A percentile compares a stretch with the other conserved stretches of the same genome.
phyloP scores from a whole-genome alignment of 768 basidiomycete genomes.

The Daedaleopsis nitida region DNA sequence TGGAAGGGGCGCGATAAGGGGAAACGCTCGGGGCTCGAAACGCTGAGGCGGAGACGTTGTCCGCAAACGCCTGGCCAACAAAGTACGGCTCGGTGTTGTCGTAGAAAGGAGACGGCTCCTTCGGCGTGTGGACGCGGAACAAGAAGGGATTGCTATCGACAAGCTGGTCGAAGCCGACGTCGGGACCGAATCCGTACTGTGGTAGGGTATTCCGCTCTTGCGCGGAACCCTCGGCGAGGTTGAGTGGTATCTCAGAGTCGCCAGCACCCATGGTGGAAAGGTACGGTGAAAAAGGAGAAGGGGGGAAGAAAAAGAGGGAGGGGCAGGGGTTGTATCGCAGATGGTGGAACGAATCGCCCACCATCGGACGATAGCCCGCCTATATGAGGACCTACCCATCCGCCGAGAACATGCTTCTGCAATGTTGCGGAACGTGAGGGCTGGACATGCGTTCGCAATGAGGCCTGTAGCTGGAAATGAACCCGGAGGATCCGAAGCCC shows the following conservation, averaged over 20 bases:
- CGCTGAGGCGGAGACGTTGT: constrained; percentile 27
- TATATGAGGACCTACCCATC: constrained; percentile 7
- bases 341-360: constrained; percentile 18
- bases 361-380: constrained; percentile 13
- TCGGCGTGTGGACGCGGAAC: constrained; percentile 81
- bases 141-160: constrained; percentile 69
- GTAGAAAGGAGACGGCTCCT: constrained; percentile 51
- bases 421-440: constrained; percentile 18
- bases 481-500: constrained; percentile 12
- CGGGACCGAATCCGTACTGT: constrained; percentile 72
- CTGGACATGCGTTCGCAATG: constrained; percentile 15
- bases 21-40: constrained; percentile 30
- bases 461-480: constrained; percentile 20
- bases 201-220: constrained; percentile 45
- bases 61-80: constrained; percentile 65
- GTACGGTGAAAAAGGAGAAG: neutral
- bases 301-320: neutral
- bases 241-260: constrained; percentile 9
- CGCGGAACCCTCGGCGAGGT: constrained; percentile 7
- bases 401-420: constrained; percentile 14
- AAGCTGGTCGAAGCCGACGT: constrained; percentile 62
- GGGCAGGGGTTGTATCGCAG: constrained; percentile 9
- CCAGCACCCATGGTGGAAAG: constrained; percentile 12
- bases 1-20: constrained; percentile 29
- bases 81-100: constrained; percentile 66